Evolutionary conservation across 2,329 filamentous ascomycete species (phyloP), one percentile per base, ranked within the genome.

Genomic region (Neofusicoccum umdonicola): DNA sequence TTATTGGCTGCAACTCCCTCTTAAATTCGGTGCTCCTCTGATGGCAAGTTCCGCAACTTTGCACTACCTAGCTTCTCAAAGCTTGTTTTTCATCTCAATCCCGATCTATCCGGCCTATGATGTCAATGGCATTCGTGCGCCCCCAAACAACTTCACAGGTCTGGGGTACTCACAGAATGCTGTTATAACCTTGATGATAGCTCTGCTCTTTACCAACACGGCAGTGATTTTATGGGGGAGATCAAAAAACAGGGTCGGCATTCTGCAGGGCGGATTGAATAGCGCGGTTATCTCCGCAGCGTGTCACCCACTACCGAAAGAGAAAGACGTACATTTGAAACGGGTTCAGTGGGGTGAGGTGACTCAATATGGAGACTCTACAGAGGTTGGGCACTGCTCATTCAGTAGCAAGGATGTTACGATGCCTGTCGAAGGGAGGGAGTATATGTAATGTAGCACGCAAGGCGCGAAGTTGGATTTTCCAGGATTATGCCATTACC

Each of bases 31-130:
- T 0, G 48, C 79, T 1, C 80, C 79, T 0, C 67, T 82, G 3
- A 69, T 77, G 15, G 47, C 69, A 0, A 0, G 72, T 0, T 78
- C 74, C 0, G 70, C 69, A 0, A 5, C 76, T 0, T 65, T 82
- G 8, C 80, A 82, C 62, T 82, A 78, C 78, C 71, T 82, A 1
- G 70, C 78, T 3, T 81, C 79, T 0, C 77, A 82, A 27, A 27
- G 45, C 2, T 6, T 44, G 2, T 44, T 17, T 17, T 17, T 17
- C 17, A 17, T 17, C 17, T 17, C 17, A 17, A 17, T 17, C 17
- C 17, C 17, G 17, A 17, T 17, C 17, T 17, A 17, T 17, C 17
- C 17, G 17, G 17, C 17, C 17, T 17, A 17, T 17, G 17, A 17
- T 17, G 17, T 17, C 17, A 17, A 17, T 17, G 17, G 17, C 17